Evolutionary conservation across 805 yeast genomes (phyloP), one percentile per base, ranked within the genome.

Genomic region (Saturnispora mendoncae): DNA sequence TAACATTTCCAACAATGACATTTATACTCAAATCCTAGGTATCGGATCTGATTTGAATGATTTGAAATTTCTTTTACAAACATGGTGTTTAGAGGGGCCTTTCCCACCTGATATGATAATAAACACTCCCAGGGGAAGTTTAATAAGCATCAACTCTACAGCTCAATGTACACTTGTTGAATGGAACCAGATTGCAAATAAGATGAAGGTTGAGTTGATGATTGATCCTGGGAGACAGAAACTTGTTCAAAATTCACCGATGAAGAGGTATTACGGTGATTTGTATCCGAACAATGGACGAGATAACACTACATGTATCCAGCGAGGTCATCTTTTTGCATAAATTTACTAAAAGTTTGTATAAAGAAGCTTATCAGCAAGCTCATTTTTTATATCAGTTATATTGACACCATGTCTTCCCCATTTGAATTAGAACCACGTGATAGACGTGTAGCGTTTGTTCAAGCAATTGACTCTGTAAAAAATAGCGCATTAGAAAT

Each of bases 21-120:
- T 39, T 15, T 32, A 35, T 2, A 12, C 24, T 6, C 42, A 33
- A 26, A 39, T 31, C 25, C 26, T 37, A 19, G 13, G 12, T 21
- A 14, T n/a, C 6, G 37, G 32, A 13, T 35, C 44, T 7, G 27
- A 18, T 5, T 4, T 38, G 9, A 37, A 39, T 15, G 46, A 46
- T 32, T 21, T 46, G 15, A 34, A 37, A 7, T 18, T 23, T 20
- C 19, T 46, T 6, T 32, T 46, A 6, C 38, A 35, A 29, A 37
- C 26, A 25, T 46, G 49, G 49, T 46, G 49, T 31, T 28, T 46
- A 23, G 46, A 42, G 19, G 49, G 49, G 2, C 49, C 49, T 10
- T 46, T 33, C 28, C 15, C 33, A 13, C 23, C 27, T 4, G 36
- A 34, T 7, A 18, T 18, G 21, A 17, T 24, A 14, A n/a, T 39